These are phyloP conservation scores for Plasmodium berghei DNA, from an alignment of 169 alveolate genomes.

Conservation along the genomic window DNA sequence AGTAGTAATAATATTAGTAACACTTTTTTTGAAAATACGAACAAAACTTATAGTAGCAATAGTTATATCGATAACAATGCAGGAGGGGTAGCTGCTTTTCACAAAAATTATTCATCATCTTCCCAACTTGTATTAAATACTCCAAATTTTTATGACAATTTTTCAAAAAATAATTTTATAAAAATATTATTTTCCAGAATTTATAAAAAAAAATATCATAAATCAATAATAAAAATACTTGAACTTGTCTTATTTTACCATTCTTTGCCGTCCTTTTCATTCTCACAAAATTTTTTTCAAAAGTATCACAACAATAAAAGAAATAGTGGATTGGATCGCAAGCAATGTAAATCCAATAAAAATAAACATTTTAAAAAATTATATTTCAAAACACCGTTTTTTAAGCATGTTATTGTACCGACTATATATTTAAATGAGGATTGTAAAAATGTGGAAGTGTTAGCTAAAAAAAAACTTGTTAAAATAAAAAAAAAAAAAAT, in stretches of 20 bases:
- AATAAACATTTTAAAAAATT: conserved; percentile 2
- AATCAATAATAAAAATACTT: conserved; percentile 35
- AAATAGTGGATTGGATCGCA: not conserved
- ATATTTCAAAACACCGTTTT: conserved; percentile 56
- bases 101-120: not conserved
- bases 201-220: conserved; percentile 61
- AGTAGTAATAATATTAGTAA: not conserved
- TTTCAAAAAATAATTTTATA: conserved; percentile 48
- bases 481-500: conserved; percentile 23
- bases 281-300: conserved; percentile 32
- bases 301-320: conserved; percentile 16
- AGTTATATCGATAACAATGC: not conserved
- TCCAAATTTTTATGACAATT: conserved; percentile 27
- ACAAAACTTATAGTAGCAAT: not conserved
- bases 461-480: conserved; percentile 15
- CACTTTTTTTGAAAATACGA: not conserved
- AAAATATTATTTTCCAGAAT: conserved; percentile 65
- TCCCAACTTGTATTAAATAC: not conserved
- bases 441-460: not conserved
- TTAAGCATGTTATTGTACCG: conserved; percentile 57
- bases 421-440: conserved; percentile 42
- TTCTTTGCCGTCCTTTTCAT: conserved; percentile 25
- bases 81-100: not conserved
- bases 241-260: conserved; percentile 25
- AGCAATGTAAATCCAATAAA: not conserved